Base-by-base conservation (phyloP, 371 early-diverging fungal species). In the Syncephalastrum contaminatum region DNA sequence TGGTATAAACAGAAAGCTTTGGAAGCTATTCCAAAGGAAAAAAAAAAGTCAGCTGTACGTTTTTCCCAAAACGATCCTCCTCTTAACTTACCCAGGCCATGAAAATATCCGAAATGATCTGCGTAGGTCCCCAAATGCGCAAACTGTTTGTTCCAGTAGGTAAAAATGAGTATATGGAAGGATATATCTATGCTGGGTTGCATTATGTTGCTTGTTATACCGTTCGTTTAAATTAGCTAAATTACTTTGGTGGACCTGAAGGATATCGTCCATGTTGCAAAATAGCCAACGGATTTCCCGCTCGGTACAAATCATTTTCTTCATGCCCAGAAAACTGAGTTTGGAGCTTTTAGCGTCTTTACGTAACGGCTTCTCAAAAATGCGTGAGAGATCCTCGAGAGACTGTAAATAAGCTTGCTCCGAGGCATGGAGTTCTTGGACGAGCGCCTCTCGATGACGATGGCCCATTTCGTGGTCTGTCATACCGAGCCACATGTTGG, bases 81-180 rank as follows among this genome's bases (percentile, higher is more conserved):
- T 39, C 43, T 15, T 19, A 21, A 36, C 46, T 63, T 63, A 67
- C 70, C 69, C 67, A 69, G 51, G 66, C 58, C 54, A 66, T 69
- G 48, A 78, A 62, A 52, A 78, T 56, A 51, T 78, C 79, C 49
- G 73, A 72, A 41, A 75, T 70, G 44, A 78, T 75, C 56, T 78
- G 79, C n/a, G 75, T 75, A 21, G 79, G 79, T n/a, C 79, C 79
- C 73, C 73, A 78, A 54, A 75, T 73, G 40, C 56, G 61, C 20
- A 77, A 56, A 3, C 77, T 76, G 52, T 46, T 42, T 7, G 20
- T 30, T 30, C 5, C 27, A 47, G 21, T 5, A 59, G 52, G 36
- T 16, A 8, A n/a, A 24, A n/a, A 49, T 16, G 49, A 16, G 24
- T 43, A 18, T 36, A 1, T 25, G 13, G 30, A 22, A 48, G 21